Evolutionary conservation across 306 rosid genomes (phyloP), one percentile per base, ranked within the genome.

Genomic region (Prunus mume): DNA sequence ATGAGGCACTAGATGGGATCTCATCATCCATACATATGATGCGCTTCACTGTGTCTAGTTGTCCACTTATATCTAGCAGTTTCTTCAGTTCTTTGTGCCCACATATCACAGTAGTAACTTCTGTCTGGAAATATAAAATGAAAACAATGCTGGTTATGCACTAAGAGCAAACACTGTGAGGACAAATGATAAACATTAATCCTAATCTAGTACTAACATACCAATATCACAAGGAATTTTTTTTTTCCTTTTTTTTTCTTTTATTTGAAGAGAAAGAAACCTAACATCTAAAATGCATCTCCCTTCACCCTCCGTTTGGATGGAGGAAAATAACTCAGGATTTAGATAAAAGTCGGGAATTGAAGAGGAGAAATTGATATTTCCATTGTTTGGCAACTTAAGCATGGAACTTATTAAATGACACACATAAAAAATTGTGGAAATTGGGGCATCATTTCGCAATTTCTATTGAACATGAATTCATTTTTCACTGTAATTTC

Each of bases 71-170:
- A 63, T 85, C 71, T 41, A 63, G 76, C 60, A 96, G 91, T 81
- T 91, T 88, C 85, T 73, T 79, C 87, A 95, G 86, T 81, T 95
- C 99, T 82, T 91, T 92, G 80, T 82, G 77, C 82, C 93, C 98
- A 85, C 97, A 96, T 65, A 96, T 88, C 81, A 96, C 97, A 69
- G 98, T 90, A 19, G 93, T 81, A 82, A 80, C 98, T 85, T 91
- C 97, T 58, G 98, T 95, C 99, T 95, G 96, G 80, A 55, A 69
- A 82, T 61, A 86, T 73, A 58, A 50, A 68, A 68, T 69, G 32
- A 65, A 54, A 47, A 51, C 51, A 69, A 58, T 45, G 50, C 12
- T 43, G 60, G 18, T 24, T 13, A 64, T 47, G 38, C 15, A 69
- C 43, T 12, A 27, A 79, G 45, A 67, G 64, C 55, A 65, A 22